Base-by-base conservation (phyloP, 306 rosid genomes). In the Trifolium fragiferum region DNA sequence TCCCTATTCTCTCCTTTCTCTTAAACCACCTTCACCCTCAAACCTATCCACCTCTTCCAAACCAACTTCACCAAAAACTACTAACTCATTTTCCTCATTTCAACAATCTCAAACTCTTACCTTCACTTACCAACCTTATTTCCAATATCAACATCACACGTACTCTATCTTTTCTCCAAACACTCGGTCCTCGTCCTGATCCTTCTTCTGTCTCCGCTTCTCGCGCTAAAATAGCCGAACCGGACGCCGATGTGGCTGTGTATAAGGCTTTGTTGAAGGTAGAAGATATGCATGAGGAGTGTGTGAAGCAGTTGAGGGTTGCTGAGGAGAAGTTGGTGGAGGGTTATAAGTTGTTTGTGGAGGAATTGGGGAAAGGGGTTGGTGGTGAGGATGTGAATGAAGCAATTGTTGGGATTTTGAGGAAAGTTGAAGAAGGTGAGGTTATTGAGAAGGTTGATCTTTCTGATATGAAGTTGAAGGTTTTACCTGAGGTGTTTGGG, bases 401-500 rank as follows among this genome's bases (percentile, higher is more conserved):
- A 35, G 61, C 46, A 14, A 76, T 83, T 25, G 71, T 76, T 68
- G 79, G 15, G 4, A 13, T 86, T 2, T 76, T 86, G 84, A 81
- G 46, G 63, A 76, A 81, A 70, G 78, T 73, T 0, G 82, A 81
- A 68, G 71, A 78, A 57, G 71, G 8, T 15, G 84, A 73, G 44
- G 20, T 37, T 30, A 67, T 81, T 20, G 82, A 83, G 20, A 75
- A 57, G 9, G 64, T 83, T 68, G 84, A 83, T 66, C 86, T 86
- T 46, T 81, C 86, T 71, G 81, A 76, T 5, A 63, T 74, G 43
- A 75, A 83, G 46, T 75, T 86, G 11, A 78, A 60, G 74, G 54
- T 81, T 69, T 79, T 86, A 50, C 90, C 90, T 10, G 84, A 86
- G n/a, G 78, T 61, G 1, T 72, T 86, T 73, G 87, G 82, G 1